Base-by-base conservation (phyloP, 768 basidiomycete species). In the Galerina marginata region DNA sequence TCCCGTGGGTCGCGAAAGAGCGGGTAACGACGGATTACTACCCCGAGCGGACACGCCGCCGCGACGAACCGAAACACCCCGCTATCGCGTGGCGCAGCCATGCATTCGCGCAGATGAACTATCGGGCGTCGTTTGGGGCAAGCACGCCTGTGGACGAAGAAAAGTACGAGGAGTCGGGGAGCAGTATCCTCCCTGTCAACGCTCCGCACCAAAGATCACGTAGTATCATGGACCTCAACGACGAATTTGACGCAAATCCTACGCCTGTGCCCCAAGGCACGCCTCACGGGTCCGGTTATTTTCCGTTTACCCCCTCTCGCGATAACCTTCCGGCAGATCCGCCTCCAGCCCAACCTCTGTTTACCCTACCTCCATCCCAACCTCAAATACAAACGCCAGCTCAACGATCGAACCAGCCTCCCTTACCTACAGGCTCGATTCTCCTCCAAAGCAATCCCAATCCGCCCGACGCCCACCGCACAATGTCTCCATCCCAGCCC, bases 1-100 rank as follows among this genome's bases (percentile, higher is more conserved):
- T 84, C 1, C 83, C 83, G 3, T 84, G 83, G 83, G 64, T 81
- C 1, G 71, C 77, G 0, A 64, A 69, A 0, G 70, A 73, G 3
- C 77, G 81, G 39, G 77, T 81, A 48, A 81, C 81, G 3, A 72
- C 73, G 20, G 77, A 79, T 59, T 83, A 83, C 62, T 71, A 80
- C 57, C 82, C 82, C 0, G 76, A 77, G 7, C 60, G 64, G 29
- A 56, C 66, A 12, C 57, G 46, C 20, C 58, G 66, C 15, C 61
- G 60, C 7, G 49, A 51, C 16, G 62, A 65, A 16, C 65, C 62
- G 6, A 65, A 64, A 5, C 69, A 67, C 6, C 67, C 73, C 2
- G 56, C 67, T 5, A 67, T 73, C 11, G 67, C 67, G 47, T 74
- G 73, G 73, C 37, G 61, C 7, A 58, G 56, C 38, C 56, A 58